Conservation (phyloP, 371 early-diverging fungal species). For the Mortierella sp. region DNA sequence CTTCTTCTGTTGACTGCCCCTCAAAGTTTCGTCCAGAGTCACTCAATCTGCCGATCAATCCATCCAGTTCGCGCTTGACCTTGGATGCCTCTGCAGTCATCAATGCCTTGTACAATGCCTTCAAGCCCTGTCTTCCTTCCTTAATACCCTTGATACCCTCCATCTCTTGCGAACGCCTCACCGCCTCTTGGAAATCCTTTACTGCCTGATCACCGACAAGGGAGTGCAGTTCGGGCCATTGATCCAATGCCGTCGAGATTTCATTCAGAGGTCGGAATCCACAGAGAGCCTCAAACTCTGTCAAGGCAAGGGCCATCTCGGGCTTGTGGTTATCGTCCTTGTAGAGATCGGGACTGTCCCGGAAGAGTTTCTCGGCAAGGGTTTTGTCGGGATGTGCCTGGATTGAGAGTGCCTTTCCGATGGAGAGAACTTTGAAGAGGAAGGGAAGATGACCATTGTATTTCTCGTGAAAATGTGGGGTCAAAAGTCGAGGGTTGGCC, state of each 20-base stretch:
- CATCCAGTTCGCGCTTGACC: conserved; percentile 63
- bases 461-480: conserved; percentile 60
- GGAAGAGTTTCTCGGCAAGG: conserved; percentile 81
- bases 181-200: conserved; percentile 28
- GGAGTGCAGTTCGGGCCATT: conserved; percentile 81
- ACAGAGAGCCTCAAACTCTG: conserved; percentile 94
- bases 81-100: conserved; percentile 69
- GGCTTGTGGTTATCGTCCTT: conserved; percentile 96
- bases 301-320: conserved; percentile 97
- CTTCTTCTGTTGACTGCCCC: conserved; percentile 59
- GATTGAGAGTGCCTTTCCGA: conserved; percentile 94
- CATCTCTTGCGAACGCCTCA: conserved; percentile 17
- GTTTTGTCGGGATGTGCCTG: conserved; percentile 98
- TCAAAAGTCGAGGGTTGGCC: conserved; percentile 62
- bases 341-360: conserved; percentile 82
- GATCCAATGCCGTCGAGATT: conserved; percentile 72
- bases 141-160: conserved; percentile 37
- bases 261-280: conserved; percentile 93
- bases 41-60: conserved; percentile 63
- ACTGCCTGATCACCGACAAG: conserved; percentile 66
- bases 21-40: neutral
- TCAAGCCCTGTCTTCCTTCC: conserved; percentile 70
- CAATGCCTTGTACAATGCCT: conserved; percentile 73
- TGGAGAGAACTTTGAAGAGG: conserved; percentile 96
- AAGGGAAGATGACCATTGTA: conserved; percentile 91